Base-by-base conservation (phyloP, 2,329 filamentous ascomycete species). In the Cercospora berteroae region DNA sequence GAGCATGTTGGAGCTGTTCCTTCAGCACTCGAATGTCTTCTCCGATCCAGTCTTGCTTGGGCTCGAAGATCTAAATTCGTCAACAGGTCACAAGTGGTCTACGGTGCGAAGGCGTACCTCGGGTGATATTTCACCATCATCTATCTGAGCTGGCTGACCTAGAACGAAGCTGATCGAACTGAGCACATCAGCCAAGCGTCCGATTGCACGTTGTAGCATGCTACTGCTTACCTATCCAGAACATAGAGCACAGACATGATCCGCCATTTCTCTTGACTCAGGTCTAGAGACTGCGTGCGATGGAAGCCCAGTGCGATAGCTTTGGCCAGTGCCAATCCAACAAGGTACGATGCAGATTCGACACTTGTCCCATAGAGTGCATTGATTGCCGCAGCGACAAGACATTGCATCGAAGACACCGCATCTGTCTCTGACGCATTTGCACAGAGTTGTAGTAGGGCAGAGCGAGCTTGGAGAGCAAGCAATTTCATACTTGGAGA, bases 281-380 rank as follows among this genome's bases (percentile, higher is more conserved):
- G 42, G 27, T 27, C 61, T 39, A 27, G 50, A 13, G 25, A 33
- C 3, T 31, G 55, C 27, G 55, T 20, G n/a, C 61, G 61, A 57
- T 64, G 50, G 33, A 64, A 57, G 27, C 61, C 61, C 1, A 36
- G 33, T 12, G 61, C 61, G 16, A 64, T 42, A n/a, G 31, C 61
- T 7, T 42, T 56, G 8, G 50, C 29, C 48, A 64, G n/a, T 13
- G 61, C 33, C n/a, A 64, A 6, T 18, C 44, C 50, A 8, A 57
- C n/a, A 42, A 64, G 16, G 23, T 55, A 18, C 16, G 61, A 16
- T 16, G 27, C 61, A 44, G 44, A 36, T 16, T 36, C 27, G 31
- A 39, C 29, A 18, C 20, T 52, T 10, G 18, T 13, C 4, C 50
- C 61, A 57, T 64, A 50, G 4, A 64, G 9, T 25, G 48, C 61